Base-by-base conservation (phyloP, 2,329 filamentous ascomycete genomes). In the Blastomyces parvus region DNA sequence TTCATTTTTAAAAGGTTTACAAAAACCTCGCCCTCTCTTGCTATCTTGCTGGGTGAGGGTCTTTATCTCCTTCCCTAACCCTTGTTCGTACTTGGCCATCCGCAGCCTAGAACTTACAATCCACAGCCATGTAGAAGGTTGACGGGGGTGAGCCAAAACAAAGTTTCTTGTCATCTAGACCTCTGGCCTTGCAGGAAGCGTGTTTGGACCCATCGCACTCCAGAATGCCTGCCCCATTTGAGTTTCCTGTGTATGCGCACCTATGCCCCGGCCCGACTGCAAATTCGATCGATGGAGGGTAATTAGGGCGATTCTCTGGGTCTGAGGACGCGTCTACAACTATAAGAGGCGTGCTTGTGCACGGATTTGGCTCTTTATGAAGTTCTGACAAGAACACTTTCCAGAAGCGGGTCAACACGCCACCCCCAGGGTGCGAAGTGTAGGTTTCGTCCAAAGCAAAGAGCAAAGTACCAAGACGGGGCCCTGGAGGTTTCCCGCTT, bases 401-500 rank as follows among this genome's bases (percentile, higher is more conserved):
- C 59, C 59, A 60, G 11, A 46, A 40, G 59, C 59, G 59, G 42
- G 44, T 46, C 59, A 19, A 60, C 38, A n/a, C 40, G 13, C 19
- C 59, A 25, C 59, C 59, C n/a, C 40, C 59, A n/a, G 40, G 59
- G n/a, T 22, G 6, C 9, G 59, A 48, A 19, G 13, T 14, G 44
- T 46, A 50, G 30, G 30, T 33, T 48, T 52, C 59, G 7, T 42
- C 30, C 38, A 60, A 60, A 11, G 59, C 59, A 30, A 60, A 27
- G 22, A 60, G 33, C 30, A 60, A 33, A 22, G 13, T 46, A 48
- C 46, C 46, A 22, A 48, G 9, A 48, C 46, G 46, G n/a, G 46
- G 46, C n/a, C 33, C 59, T 27, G 60, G 60, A 56, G 60, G 60
- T 50, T 62, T 38, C 30, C 48, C 60, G 22, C 27, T 42, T 33